Conservation (phyloP, 495 filamentous ascomycete species). For the Hypoxylon fragiforme region DNA sequence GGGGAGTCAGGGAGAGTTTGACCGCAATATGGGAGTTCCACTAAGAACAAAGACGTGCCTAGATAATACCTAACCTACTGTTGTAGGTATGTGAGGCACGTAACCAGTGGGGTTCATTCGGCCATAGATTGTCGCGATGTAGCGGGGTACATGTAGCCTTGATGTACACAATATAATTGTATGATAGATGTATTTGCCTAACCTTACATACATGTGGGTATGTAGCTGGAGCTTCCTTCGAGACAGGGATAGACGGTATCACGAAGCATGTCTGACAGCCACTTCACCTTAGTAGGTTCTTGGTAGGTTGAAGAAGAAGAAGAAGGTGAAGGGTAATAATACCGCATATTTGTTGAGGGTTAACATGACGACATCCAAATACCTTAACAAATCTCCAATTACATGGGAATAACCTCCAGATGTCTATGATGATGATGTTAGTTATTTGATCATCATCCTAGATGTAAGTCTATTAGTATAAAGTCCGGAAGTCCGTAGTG, state of each 20-base stretch:
- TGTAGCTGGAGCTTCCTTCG: not conserved
- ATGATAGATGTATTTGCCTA: too few relatives aligned
- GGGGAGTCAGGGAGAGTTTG: not conserved
- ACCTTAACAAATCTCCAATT: not conserved
- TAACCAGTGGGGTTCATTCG: conserved; percentile 25
- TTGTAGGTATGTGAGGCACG: too few relatives aligned
- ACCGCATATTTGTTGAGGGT: conserved; percentile 20
- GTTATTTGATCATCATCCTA: not conserved
- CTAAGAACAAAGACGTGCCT: not conserved
- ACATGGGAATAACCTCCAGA: not conserved
- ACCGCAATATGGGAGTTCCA: conserved; percentile 10
- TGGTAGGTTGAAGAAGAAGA: too few relatives aligned
- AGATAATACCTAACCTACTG: too few relatives aligned
- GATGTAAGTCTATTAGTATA: too few relatives aligned
- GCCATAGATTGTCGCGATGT: conserved; percentile 11
- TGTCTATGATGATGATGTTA: not conserved
- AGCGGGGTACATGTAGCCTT: too few relatives aligned
- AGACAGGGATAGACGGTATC: conserved; percentile 14
- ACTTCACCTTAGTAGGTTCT: not conserved
- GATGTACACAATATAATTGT: conserved; percentile 9
- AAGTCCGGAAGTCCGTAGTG: not conserved
- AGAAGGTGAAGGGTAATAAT: conserved; percentile 20
- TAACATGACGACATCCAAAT: conserved; percentile 17
- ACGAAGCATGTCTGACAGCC: not conserved
- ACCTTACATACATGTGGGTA: not conserved